Conservation (phyloP, 1,139 yeast genomes). For the Debaryomyces singareniensis region DNA sequence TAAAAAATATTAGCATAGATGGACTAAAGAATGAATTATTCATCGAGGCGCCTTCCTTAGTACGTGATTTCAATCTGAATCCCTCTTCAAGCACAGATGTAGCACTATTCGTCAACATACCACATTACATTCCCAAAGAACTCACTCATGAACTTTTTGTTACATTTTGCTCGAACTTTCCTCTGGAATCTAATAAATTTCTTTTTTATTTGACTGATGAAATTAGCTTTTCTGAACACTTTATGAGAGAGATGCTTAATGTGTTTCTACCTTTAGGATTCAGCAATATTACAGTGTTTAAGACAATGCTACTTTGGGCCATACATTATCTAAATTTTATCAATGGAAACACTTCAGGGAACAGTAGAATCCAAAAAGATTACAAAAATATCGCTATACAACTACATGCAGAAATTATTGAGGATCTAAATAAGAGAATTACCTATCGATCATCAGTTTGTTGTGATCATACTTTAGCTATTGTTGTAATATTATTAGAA, state of each 20-base stretch:
- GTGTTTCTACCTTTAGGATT: constrained; percentile 2
- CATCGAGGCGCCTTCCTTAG: constrained; percentile 3
- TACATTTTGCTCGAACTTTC: constrained; percentile 2
- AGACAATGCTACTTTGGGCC: constrained; percentile 3
- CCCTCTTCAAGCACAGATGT: not conserved
- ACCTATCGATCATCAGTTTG: not conserved
- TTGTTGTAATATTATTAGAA: not conserved
- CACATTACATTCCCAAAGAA: constrained; percentile 1
- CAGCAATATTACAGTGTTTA: constrained; percentile 4
- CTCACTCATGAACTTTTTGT: not conserved
- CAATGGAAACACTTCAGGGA: not conserved
- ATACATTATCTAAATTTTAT: not conserved
- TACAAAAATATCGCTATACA: not conserved
- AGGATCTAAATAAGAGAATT: not conserved
- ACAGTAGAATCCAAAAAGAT: too few species aligned
- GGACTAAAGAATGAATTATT: constrained; percentile 4
- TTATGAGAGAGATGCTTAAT: constrained; percentile 1
- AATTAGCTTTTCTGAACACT: not conserved
- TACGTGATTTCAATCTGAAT: not conserved
- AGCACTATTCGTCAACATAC: not conserved
- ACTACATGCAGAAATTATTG: not conserved
- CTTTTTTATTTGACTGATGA: constrained; percentile 1
- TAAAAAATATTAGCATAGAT: not conserved
- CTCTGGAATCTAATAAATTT: constrained; percentile 2
- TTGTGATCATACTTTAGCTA: constrained; percentile 1